Evolutionary conservation across 2,329 filamentous ascomycete species (phyloP), one percentile per base, ranked within the genome.

Genomic region (Aspergillus sp.): DNA sequence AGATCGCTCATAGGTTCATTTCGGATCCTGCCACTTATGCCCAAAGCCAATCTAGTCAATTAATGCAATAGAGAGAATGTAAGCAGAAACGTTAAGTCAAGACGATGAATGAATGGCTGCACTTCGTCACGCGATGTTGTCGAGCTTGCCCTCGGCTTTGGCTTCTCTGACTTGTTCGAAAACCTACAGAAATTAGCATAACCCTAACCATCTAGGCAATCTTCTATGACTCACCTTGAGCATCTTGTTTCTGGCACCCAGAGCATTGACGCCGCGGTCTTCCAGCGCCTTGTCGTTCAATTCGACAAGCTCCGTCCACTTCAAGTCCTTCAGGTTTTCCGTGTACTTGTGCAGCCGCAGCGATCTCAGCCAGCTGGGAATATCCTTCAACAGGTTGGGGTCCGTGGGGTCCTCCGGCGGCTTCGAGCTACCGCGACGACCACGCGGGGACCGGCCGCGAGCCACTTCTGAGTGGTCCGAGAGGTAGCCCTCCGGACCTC

Each of bases 311-410:
- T 99, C 95, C 28, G 89, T 91, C 95, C 95, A 99, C 72, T 95
- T 92, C 83, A 98, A 87, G 72, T 98, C 94, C 80, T 98, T 99
- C 65, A 99, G 81, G 69, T 98, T 96, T 69, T 99, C 95, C 9
- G 95, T 99, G 79, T 99, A 99, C 82, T 99, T 99, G 84, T 99
- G 95, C 70, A 99, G 84, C 62, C 95, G 88, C 74, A 98, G 84
- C 76, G 92, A 97, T 74, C 95, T 88, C 71, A 99, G 85, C 95
- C 95, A 99, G 76, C 89, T 90, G 57, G 95, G 94, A 68, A 99
- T 97, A 73, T 99, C 95, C 79, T 96, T 91, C 69, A 99, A 84
- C 62, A 99, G 85, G 45, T 85, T 88, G 15, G 91, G 90, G 76
- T 99, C 95, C 19, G 94, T 98, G 4, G 95, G 95, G 72, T 99